phyloP scores from a whole-genome alignment of 208 protist genomes.

The Trypanosomatidae sp. region DNA sequence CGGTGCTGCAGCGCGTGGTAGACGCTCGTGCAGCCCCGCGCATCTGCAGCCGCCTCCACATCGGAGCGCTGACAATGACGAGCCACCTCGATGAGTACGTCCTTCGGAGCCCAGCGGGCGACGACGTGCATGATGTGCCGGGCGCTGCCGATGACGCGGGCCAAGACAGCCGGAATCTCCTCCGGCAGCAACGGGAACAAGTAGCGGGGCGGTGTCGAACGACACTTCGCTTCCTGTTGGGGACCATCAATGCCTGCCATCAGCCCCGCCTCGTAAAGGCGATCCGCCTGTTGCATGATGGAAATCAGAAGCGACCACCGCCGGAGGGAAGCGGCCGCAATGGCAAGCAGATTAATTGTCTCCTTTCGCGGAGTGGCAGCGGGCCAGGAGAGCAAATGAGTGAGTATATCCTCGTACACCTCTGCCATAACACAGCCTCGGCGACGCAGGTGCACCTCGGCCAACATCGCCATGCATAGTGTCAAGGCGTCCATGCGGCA shows the following conservation, averaged over 20 bases:
- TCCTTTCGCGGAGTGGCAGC: slow-evolving; percentile 45
- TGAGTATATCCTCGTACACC: slow-evolving; percentile 46
- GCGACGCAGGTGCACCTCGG: slow-evolving; percentile 32
- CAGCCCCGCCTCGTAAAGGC: slow-evolving; percentile 20
- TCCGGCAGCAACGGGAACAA: slow-evolving; percentile 50
- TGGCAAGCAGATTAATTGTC: slow-evolving; percentile 60
- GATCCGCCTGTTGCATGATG: slow-evolving; percentile 45
- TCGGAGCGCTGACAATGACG: slow-evolving; percentile 55
- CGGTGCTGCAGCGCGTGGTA: slow-evolving; percentile 67
- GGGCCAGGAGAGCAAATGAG: slow-evolving; percentile 43
- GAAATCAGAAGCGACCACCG: slow-evolving; percentile 54
- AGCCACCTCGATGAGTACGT: slow-evolving; percentile 51
- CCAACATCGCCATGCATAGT: slow-evolving; percentile 45
- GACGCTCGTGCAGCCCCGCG: slow-evolving; percentile 48
- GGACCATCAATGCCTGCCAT: neutral
- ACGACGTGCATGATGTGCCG: slow-evolving; percentile 74
- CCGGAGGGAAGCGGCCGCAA: slow-evolving; percentile 38
- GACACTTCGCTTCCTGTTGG: neutral
- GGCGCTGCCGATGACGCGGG: slow-evolving; percentile 37
- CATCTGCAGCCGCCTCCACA: slow-evolving; percentile 63
- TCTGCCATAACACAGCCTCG: slow-evolving; percentile 15
- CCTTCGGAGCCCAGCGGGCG: slow-evolving; percentile 43
- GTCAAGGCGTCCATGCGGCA: slow-evolving; percentile 49
- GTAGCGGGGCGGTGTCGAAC: slow-evolving; percentile 25
- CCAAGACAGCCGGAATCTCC: slow-evolving; percentile 58